These are phyloP conservation scores for Aspergillus sp. DNA, from an alignment of 2,329 filamentous ascomycete species.

Conservation along the genomic window DNA sequence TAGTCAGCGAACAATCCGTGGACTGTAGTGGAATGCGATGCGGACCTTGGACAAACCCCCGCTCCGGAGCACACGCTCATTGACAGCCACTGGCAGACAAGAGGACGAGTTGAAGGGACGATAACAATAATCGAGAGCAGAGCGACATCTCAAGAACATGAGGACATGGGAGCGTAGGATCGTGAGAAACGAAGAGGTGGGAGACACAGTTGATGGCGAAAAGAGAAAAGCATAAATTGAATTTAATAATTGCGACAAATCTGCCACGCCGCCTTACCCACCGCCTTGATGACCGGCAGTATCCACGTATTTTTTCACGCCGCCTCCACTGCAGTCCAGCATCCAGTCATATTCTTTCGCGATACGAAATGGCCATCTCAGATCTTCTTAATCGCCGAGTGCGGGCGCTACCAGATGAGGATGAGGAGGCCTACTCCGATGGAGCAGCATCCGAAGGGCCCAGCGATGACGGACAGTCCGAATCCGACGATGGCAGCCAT, in stretches of 20 bases:
- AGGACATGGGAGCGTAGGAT: not conserved
- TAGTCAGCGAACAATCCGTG: not conserved
- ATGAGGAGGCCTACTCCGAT: slow-evolving; percentile 41
- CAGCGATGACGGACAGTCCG: slow-evolving; percentile 12
- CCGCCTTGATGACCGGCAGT: slow-evolving; percentile 27
- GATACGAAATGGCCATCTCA: slow-evolving; percentile 33
- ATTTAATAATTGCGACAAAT: slow-evolving; percentile 1
- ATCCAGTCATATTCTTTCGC: not conserved
- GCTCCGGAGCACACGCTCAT: slow-evolving; percentile 14
- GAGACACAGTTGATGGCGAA: slow-evolving; percentile 2
- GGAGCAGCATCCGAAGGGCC: slow-evolving; percentile 13
- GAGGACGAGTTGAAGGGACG: not conserved
- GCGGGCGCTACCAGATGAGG: slow-evolving; percentile 38
- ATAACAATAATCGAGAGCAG: not conserved
- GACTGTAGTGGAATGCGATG: not conserved
- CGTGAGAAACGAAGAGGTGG: not conserved
- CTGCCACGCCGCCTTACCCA: slow-evolving; percentile 9
- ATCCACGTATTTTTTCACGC: slow-evolving; percentile 21
- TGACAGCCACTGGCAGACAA: not conserved
- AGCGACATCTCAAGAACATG: slow-evolving; percentile 5
- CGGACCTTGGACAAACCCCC: slow-evolving; percentile 17
- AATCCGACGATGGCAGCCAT: slow-evolving; percentile 1
- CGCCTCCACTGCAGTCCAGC: slow-evolving; percentile 5
- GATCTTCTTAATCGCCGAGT: slow-evolving; percentile 43
- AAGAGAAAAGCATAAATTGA: not conserved